These are phyloP conservation scores for Funneliformis mosseae DNA, from an alignment of 192 early-diverging fungal species.

Conservation along the genomic window DNA sequence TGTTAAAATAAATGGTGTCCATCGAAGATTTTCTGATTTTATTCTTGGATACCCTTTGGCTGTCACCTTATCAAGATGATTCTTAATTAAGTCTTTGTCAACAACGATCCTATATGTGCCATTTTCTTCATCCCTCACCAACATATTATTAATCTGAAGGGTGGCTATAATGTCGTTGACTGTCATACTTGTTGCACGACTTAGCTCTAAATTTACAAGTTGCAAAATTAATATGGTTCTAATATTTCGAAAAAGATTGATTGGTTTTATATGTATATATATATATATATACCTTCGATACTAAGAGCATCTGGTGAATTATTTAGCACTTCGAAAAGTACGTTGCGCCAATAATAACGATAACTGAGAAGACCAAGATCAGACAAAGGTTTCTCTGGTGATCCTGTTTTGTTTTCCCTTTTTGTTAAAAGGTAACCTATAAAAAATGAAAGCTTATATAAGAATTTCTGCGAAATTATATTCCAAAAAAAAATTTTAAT, in stretches of 20 bases:
- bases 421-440: constrained; percentile 80
- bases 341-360: constrained; percentile 83
- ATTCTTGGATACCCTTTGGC: constrained; percentile 56
- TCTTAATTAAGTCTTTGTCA: constrained; percentile 47
- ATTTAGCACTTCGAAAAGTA: constrained; percentile 69
- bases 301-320: constrained; percentile 54
- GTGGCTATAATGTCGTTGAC: constrained; percentile 82
- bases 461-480: not conserved
- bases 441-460: not conserved
- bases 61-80: constrained; percentile 48
- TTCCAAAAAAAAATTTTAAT: not conserved
- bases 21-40: constrained; percentile 63
- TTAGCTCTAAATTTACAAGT: constrained; percentile 53
- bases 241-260: not conserved
- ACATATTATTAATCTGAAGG: constrained; percentile 60
- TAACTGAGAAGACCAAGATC: constrained; percentile 89
- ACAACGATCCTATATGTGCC: constrained; percentile 46
- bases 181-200: constrained; percentile 71
- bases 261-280: not conserved
- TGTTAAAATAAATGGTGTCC: constrained; percentile 70
- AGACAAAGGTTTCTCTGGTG: constrained; percentile 90
- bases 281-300: constrained; percentile 42
- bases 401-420: constrained; percentile 74
- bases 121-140: constrained; percentile 43
- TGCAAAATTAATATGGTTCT: not conserved